Evolutionary conservation across 2,329 filamentous ascomycete species (phyloP).

Genomic region (Lasiodiplodia sp.): DNA sequence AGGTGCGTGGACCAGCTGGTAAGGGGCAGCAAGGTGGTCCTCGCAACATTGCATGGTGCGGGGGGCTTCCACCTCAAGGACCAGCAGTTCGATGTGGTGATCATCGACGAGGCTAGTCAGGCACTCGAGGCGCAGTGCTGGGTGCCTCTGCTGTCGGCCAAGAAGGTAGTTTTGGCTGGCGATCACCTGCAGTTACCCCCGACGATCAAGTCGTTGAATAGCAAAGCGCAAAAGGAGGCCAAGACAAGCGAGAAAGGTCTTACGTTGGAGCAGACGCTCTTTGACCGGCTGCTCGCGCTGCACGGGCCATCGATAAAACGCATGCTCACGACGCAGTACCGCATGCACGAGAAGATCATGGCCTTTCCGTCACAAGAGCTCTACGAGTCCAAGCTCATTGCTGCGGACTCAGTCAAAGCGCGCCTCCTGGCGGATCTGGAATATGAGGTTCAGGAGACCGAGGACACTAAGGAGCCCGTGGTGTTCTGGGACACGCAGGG

Average conservation of each 20-base stretch:
- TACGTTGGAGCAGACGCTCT: constrained; percentile 86
- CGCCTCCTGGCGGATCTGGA: constrained; percentile 79
- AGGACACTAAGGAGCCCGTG: constrained; percentile 86
- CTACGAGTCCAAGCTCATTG: constrained; percentile 82
- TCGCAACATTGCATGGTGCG: constrained; percentile 91
- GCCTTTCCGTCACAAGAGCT: constrained; percentile 87
- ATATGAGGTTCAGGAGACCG: constrained; percentile 78
- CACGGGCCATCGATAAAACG: constrained; percentile 86
- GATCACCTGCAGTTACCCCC: constrained; percentile 95
- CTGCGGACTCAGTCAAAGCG: constrained; percentile 77
- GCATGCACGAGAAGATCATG: constrained; percentile 98
- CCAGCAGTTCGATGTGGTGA: constrained; percentile 87
- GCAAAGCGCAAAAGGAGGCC: constrained; percentile 40
- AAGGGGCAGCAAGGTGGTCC: constrained; percentile 80
- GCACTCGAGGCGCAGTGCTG: constrained; percentile 96
- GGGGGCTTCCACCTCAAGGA: constrained; percentile 83
- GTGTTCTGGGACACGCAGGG: constrained; percentile 98
- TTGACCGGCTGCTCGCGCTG: constrained; percentile 83
- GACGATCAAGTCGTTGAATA: constrained; percentile 81
- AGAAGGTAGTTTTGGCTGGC: constrained; percentile 88
- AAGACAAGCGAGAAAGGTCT: constrained; percentile 52
- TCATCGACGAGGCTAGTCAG: constrained; percentile 96
- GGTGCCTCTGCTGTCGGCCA: constrained; percentile 81
- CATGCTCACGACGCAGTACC: constrained; percentile 96
- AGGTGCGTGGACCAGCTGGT: constrained; percentile 81